Conservation (phyloP, 176 grass and related monocot genomes). For the Eragrostis curvula region DNA sequence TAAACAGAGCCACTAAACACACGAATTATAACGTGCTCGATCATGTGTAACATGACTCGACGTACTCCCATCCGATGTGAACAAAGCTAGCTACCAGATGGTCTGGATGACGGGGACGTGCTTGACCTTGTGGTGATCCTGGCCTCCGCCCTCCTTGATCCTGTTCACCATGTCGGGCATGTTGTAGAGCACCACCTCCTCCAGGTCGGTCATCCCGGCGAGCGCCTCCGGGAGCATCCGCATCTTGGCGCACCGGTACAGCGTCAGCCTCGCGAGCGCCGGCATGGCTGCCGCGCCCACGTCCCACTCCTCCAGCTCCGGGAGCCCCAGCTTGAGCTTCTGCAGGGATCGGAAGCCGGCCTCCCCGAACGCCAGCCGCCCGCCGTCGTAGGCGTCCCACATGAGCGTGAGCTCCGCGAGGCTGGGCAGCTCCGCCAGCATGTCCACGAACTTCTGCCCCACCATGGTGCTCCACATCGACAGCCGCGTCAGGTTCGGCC, state of each 20-base stretch:
- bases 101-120: constrained; percentile 54
- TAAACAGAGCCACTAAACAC: no score
- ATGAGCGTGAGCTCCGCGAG: constrained; percentile 46
- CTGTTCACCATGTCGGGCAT: constrained; percentile 54
- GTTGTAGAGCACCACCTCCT: constrained; percentile 58
- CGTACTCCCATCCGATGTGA: no score
- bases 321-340: constrained; percentile 35
- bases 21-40: no score
- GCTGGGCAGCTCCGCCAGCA: constrained; percentile 53
- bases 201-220: constrained; percentile 46
- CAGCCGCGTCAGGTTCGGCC: constrained; percentile 46
- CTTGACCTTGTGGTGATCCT: constrained; percentile 56
- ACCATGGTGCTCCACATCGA: constrained; percentile 52
- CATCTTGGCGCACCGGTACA: constrained; percentile 47
- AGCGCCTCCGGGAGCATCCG: constrained; percentile 57
- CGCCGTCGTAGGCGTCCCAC: constrained; percentile 33
- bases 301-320: constrained; percentile 48
- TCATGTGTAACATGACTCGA: no score
- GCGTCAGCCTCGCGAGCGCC: constrained; percentile 38
- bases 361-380: constrained; percentile 34
- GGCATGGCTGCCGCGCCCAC: constrained; percentile 19
- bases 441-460: constrained; percentile 52
- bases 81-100: no score
- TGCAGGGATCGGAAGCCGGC: constrained; percentile 42
- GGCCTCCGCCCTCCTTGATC: constrained; percentile 42